Base-by-base conservation (phyloP, 768 basidiomycete species). In the Glaciozyma martinii region DNA sequence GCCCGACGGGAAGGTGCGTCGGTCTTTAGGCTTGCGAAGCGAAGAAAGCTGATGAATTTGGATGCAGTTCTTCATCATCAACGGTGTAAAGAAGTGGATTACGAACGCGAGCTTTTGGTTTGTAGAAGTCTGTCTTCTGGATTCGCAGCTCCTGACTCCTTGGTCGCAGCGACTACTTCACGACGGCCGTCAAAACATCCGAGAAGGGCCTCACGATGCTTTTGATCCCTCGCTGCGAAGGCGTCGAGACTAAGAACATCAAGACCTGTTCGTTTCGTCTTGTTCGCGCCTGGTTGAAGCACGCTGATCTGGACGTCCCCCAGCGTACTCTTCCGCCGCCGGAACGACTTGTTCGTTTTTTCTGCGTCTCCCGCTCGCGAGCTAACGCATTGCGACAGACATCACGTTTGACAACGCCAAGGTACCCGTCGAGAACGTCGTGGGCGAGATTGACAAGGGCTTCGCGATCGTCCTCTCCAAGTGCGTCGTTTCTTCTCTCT, bases 361-460 rank as follows among this genome's bases (percentile, higher is more conserved):
- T 13, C 37, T 40, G 7, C 37, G 10, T 40, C 37, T 2, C 3
- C 37, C 37, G 2, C 37, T 40, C 37, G 37, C 37, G 15, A 6
- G 12, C 37, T 40, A 13, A 40, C 15, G 15, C 37, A 13, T 40
- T 40, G 10, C 37, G 5, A 8, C 37, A 40, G 37, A 83, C 71
- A 84, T 94, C 33, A 86, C 82, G 0, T 92, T 91, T 70, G 88
- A 92, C 61, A 81, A 90, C 61, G 90, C 87, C 44, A 84, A 84
- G 67, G 90, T 92, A 0, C 92, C 93, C 12, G 84, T 87, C 7
- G 89, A 85, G 71, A 89, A 95, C 76, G 87, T 88, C 3, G 82
- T 95, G 29, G 91, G 90, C 2, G 81, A 82, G 4, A 88, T 88
- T 72, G 84, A 88, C 60, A 83, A 82, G 68, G 89, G 94, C 54